These are phyloP conservation scores for Mallotus repandus DNA, from an alignment of 441 rosid species.

Conservation along the genomic window DNA sequence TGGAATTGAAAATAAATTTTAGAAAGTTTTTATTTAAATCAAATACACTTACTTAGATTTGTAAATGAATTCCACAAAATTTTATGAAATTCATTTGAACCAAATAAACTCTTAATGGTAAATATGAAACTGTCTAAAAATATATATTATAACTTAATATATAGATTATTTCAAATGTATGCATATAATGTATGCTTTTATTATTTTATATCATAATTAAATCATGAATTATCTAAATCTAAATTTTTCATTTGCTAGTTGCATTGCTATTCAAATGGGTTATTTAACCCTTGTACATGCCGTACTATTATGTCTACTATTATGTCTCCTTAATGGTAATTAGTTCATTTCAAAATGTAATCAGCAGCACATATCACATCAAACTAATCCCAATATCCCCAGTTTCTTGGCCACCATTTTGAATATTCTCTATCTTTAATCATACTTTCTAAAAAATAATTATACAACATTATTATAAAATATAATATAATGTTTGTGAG, in stretches of 20 bases:
- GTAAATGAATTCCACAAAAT: too few relatives aligned
- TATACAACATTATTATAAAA: background rate
- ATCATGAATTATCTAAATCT: background rate
- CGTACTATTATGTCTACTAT: conserved; percentile 36
- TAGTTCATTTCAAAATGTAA: conserved; percentile 17
- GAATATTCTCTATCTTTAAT: conserved; percentile 4
- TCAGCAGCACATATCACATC: conserved; percentile 34
- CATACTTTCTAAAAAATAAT: too few relatives aligned
- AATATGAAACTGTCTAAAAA: too few relatives aligned
- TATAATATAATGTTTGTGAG: background rate
- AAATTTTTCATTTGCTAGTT: background rate
- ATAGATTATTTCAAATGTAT: background rate
- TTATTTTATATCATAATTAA: background rate
- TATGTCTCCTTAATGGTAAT: conserved; percentile 32
- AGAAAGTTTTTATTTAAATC: too few relatives aligned
- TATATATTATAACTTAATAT: too few relatives aligned
- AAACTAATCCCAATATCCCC: background rate
- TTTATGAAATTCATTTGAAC: too few relatives aligned
- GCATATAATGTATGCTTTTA: too few relatives aligned
- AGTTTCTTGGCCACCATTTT: conserved; percentile 11
- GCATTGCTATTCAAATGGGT: background rate
- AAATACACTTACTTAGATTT: too few relatives aligned
- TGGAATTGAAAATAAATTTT: too few relatives aligned
- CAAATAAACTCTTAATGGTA: too few relatives aligned
- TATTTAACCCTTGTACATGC: conserved; percentile 16